phyloP scores from a whole-genome alignment of 352 stramenopile species.

The Pythium graminicola region DNA sequence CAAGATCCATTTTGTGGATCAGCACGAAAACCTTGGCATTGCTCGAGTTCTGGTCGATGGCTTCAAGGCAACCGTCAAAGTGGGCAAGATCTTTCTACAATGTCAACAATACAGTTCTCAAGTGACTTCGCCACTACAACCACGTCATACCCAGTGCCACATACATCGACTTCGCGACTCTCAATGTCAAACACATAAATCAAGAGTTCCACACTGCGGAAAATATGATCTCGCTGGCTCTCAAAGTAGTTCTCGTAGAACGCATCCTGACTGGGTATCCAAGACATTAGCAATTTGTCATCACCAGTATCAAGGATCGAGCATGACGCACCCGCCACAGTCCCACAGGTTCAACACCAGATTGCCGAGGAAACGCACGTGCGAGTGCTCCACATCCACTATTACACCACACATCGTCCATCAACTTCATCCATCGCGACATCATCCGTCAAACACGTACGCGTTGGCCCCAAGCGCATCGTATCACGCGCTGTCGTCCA shows the following conservation, averaged over 20 bases:
- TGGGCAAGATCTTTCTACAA: constrained; percentile 96
- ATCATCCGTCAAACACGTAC: constrained; percentile 40
- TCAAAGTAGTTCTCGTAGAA: constrained; percentile 99
- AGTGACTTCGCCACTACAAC: neutral
- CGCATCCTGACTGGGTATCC: constrained; percentile 88
- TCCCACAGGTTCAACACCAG: constrained; percentile 99
- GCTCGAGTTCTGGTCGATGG: constrained; percentile 97
- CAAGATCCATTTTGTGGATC: constrained; percentile 99
- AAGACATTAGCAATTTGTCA: neutral
- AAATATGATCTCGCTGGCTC: constrained; percentile 98
- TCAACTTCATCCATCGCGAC: no score
- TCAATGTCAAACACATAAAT: constrained; percentile 99
- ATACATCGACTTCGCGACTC: constrained; percentile 67
- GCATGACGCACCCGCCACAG: constrained; percentile 86
- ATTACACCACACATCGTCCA: no score
- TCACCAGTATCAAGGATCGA: neutral
- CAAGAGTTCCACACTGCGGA: constrained; percentile 95
- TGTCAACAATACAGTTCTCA: neutral
- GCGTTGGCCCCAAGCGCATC: constrained; percentile 94
- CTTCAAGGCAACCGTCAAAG: constrained; percentile 96
- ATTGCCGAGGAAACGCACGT: constrained; percentile 96
- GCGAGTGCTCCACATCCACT: constrained; percentile 91
- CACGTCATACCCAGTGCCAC: neutral
- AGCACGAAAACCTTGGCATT: constrained; percentile 99
- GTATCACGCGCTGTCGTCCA: constrained; percentile 88